Evolutionary conservation across 1,284 basidiomycete genomes (phyloP).

Genomic region (Rhodotorula sp.): DNA sequence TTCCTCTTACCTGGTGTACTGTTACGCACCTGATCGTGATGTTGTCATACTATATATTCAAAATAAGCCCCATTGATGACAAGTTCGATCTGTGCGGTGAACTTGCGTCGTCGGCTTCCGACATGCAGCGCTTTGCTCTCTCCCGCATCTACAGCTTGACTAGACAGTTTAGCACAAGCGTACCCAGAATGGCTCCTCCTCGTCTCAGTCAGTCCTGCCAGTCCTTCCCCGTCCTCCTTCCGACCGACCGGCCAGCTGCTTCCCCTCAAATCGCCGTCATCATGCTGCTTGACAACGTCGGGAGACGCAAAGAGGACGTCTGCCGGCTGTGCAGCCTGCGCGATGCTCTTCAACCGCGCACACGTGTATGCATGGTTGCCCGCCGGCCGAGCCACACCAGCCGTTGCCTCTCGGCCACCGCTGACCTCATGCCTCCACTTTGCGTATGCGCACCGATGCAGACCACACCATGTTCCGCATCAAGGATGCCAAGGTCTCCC

Average conservation of each 20-base stretch:
- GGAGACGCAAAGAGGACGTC: too few relatives aligned
- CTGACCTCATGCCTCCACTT: not conserved
- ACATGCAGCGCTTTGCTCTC: not conserved
- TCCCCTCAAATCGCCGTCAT: not conserved
- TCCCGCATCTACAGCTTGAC: not conserved
- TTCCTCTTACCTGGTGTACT: not conserved
- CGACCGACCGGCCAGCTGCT: too few relatives aligned
- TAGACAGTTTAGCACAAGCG: not conserved
- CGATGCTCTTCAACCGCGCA: too few relatives aligned
- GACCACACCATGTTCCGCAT: constrained; percentile 86
- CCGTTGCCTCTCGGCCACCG: too few relatives aligned
- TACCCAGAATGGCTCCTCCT: constrained; percentile 5
- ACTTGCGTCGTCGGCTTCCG: not conserved
- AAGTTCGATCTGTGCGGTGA: not conserved
- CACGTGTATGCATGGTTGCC: too few relatives aligned
- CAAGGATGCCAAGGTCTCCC: constrained; percentile 52
- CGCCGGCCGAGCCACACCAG: not conserved
- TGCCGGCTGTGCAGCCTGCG: too few relatives aligned
- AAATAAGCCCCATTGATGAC: not conserved
- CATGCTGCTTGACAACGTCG: too few relatives aligned
- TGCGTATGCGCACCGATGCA: not conserved
- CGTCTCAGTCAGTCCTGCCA: constrained; percentile 14
- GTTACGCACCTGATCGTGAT: not conserved
- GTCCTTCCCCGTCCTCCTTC: not conserved
- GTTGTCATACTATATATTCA: not conserved